Evolutionary conservation across 1,284 basidiomycete species (phyloP), one percentile per base, ranked within the genome.

Genomic region (Boletellus dicymbophilus): DNA sequence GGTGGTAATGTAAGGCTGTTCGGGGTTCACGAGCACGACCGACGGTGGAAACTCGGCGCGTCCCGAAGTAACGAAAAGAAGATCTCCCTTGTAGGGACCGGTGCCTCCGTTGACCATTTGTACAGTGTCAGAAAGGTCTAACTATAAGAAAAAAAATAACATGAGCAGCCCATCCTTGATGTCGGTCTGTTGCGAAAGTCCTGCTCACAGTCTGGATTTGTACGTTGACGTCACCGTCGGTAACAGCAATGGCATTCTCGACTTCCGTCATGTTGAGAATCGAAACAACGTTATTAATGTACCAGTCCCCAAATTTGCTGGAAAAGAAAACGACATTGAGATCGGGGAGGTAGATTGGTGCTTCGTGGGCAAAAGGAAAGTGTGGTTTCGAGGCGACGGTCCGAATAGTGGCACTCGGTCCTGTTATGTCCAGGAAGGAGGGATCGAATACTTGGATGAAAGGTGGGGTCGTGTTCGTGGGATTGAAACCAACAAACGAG

Each of bases 21-120:
- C 55, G 0, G 88, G 86, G 62, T 91, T 80, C 45, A 90, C 81
- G 31, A 85, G 73, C 0, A 78, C 82, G 22, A 92, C 64, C 3
- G 80, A 81, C 9, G 86, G 79, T 3, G 89, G 83, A 12, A 79
- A 66, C 22, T 74, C 61, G 2, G 84, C 87, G 40, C 85, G 78
- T 11, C 89, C 90, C 28, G 85, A 84, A 25, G 79, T 88, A 46
- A 82, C 71, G 46, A 91, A 80, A 15, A 91, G 65, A 4, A 91
- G 66, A 49, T 81, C 72, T 23, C 77, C 80, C 28, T 78, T 76
- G 61, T 80, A 85, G 2, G 84, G 85, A 77, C 87, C 86, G 36
- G 83, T 85, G 13, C 81, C 84, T 28, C 88, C 88, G 61, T 91
- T 92, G 12, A 85, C 86, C 80, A 90, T 90, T 62, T 84, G 75